Percentiles rank a stretch among this genome's conserved stretches.
phyloP scores from a whole-genome alignment of 805 yeast species.

The Yarrowia keelungensis region DNA sequence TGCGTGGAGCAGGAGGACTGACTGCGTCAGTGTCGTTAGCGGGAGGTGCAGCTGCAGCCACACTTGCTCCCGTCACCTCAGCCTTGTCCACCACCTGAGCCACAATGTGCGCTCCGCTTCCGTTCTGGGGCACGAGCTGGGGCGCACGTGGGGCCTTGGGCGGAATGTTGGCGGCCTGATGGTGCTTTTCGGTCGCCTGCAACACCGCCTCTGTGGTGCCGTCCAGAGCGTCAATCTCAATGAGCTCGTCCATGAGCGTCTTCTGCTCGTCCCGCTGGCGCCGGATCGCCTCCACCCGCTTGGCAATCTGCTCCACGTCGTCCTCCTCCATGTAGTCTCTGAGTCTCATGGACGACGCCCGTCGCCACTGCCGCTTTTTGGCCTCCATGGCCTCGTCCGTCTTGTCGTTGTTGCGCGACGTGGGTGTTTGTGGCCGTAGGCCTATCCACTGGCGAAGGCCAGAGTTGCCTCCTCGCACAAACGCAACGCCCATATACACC shows the following conservation, averaged over 20 bases:
- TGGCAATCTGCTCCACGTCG: slow-evolving; percentile 28
- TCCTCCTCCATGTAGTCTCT: slow-evolving; percentile 29
- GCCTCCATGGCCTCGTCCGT: slow-evolving; percentile 40
- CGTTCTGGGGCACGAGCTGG: background rate
- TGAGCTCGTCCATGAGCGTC: slow-evolving; percentile 33
- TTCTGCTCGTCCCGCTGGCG: slow-evolving; percentile 36
- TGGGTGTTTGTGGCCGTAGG: slow-evolving; percentile 23
- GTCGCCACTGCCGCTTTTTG: slow-evolving; percentile 35
- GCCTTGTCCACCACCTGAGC: slow-evolving; percentile 1
- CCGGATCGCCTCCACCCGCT: slow-evolving; percentile 29
- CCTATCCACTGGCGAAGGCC: slow-evolving; percentile 26
- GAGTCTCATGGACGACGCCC: slow-evolving; percentile 20
- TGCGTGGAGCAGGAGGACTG: background rate
- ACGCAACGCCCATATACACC: slow-evolving; percentile 29
- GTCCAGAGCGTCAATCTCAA: slow-evolving; percentile 33
- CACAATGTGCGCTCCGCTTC: background rate
- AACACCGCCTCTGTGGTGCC: slow-evolving; percentile 16
- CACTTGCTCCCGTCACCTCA: no score
- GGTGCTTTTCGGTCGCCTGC: slow-evolving; percentile 4
- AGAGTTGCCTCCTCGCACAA: slow-evolving; percentile 24
- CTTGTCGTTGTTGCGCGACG: slow-evolving; percentile 33
- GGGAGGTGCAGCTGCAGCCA: background rate
- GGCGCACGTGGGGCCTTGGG: slow-evolving; percentile 19
- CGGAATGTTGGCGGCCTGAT: background rate
- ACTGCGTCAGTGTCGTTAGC: background rate